phyloP scores from a whole-genome alignment of 1,139 yeast species.

The Geotrichum cucujoidarum region DNA sequence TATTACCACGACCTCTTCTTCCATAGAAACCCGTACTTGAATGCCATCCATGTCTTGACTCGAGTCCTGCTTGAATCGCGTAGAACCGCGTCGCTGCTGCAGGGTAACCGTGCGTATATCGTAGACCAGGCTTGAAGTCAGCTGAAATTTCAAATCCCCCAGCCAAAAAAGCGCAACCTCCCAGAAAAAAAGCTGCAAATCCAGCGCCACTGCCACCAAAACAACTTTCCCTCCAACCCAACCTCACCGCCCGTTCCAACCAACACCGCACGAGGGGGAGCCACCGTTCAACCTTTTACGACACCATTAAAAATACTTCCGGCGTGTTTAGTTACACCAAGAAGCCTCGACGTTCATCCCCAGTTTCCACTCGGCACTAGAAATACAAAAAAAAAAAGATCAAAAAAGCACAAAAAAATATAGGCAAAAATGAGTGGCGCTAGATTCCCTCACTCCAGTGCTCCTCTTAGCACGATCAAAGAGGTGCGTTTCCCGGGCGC shows the following conservation, averaged over 20 bases:
- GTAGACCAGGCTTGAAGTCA: no score
- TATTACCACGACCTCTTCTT: no score
- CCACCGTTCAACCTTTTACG: constrained; percentile 3
- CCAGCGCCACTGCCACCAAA: constrained; percentile 5
- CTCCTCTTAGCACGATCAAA: constrained; percentile 92
- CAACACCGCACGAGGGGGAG: constrained; percentile 11
- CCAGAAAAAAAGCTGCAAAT: not conserved
- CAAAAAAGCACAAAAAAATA: no score
- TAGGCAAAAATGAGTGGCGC: constrained; percentile 40
- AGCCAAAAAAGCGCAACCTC: not conserved
- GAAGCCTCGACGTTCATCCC: not conserved
- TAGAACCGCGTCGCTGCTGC: not conserved
- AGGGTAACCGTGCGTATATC: no score
- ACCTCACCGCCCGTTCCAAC: constrained; percentile 13
- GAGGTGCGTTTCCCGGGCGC: constrained; percentile 53
- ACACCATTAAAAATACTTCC: not conserved
- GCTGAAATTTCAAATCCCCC: not conserved
- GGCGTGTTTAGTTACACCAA: constrained; percentile 9
- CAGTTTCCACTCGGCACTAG: not conserved
- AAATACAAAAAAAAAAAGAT: no score
- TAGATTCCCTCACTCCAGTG: constrained; percentile 88
- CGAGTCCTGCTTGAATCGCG: not conserved
- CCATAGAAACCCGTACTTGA: no score
- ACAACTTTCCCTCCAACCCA: constrained; percentile 10
- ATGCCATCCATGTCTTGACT: no score